phyloP scores from a whole-genome alignment of 164 flowering plant genomes.

The Warburgia ugandensis region DNA sequence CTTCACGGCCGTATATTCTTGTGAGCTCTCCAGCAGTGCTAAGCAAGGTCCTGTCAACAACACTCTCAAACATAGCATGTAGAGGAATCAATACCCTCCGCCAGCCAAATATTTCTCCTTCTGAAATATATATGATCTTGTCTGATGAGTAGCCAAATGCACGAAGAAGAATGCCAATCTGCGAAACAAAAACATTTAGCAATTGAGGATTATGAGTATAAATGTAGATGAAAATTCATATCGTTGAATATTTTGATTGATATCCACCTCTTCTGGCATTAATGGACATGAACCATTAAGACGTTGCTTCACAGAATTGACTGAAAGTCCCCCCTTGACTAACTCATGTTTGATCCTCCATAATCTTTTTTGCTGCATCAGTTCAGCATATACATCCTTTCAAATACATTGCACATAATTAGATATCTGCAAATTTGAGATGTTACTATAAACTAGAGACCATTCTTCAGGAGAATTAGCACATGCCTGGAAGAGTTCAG shows the following conservation, averaged over 20 bases:
- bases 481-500: conserved; percentile 97
- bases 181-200: conserved; percentile 10
- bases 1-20: conserved; percentile 73
- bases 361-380: conserved; percentile 77
- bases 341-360: conserved; percentile 90
- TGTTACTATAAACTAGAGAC: conserved; percentile 1
- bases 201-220: too few relatives aligned
- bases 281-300: conserved; percentile 85
- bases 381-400: conserved; percentile 91
- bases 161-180: conserved; percentile 95
- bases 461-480: not conserved
- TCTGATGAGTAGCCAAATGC: conserved; percentile 86
- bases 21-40: conserved; percentile 57
- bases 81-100: conserved; percentile 77
- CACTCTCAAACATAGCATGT: conserved; percentile 90
- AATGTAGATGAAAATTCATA: too few relatives aligned
- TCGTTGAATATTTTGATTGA: not conserved
- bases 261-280: conserved; percentile 88
- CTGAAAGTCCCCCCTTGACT: conserved; percentile 62
- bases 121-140: conserved; percentile 78
- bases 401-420: too few relatives aligned
- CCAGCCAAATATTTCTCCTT: conserved; percentile 94
- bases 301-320: conserved; percentile 54
- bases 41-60: conserved; percentile 83
- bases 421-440: too few relatives aligned